These are phyloP conservation scores for Leptomonas seymouri DNA, from an alignment of 208 protist species.

Conservation along the genomic window DNA sequence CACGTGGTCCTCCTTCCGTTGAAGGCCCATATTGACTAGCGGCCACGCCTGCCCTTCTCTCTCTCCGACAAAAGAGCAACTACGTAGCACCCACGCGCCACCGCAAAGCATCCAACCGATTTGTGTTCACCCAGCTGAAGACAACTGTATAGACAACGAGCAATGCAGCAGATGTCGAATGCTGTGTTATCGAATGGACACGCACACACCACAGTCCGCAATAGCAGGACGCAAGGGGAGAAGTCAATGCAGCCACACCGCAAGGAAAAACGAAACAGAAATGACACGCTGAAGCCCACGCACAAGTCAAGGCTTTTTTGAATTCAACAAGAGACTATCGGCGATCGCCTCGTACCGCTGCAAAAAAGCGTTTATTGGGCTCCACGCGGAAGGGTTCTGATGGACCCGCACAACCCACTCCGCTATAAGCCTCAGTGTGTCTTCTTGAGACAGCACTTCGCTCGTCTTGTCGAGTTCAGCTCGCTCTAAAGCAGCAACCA, in stretches of 20 bases:
- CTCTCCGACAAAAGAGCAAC: too few species aligned
- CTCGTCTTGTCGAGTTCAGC: neutral
- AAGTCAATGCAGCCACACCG: neutral
- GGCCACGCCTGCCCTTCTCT: too few species aligned
- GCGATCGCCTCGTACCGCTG: constrained; percentile 49
- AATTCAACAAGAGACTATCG: constrained; percentile 15
- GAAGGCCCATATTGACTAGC: too few species aligned
- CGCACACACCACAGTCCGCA: too few species aligned
- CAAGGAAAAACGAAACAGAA: neutral
- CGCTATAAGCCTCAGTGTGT: constrained; percentile 10
- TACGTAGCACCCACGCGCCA: too few species aligned
- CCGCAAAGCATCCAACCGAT: too few species aligned
- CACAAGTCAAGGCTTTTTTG: neutral
- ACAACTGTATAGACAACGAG: too few species aligned
- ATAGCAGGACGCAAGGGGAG: too few species aligned
- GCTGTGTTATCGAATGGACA: too few species aligned
- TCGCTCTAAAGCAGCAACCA: neutral
- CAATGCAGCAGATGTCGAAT: too few species aligned
- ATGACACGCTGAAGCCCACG: neutral
- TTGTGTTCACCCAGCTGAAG: too few species aligned
- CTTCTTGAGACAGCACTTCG: neutral
- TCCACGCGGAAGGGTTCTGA: constrained; percentile 11
- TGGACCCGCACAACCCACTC: constrained; percentile 18
- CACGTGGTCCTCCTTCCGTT: too few species aligned
- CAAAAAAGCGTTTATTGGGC: constrained; percentile 28